phyloP scores from a whole-genome alignment of 805 yeast species.

The Lipomyces japonicus region DNA sequence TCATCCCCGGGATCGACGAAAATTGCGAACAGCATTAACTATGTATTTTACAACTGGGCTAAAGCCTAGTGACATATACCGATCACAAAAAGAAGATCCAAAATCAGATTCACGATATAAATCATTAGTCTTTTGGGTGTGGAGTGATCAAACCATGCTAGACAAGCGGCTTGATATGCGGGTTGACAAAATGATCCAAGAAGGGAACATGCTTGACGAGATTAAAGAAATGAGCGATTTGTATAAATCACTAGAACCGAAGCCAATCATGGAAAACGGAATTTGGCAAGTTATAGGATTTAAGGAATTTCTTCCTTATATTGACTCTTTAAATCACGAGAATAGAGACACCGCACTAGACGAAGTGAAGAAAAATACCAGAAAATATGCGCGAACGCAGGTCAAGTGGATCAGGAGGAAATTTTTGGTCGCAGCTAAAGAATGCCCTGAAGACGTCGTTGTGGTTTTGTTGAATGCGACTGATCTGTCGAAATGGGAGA shows the following conservation, averaged over 20 bases:
- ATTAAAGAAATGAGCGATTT: slow-evolving; percentile 55
- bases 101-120: slow-evolving; percentile 26
- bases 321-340: slow-evolving; percentile 33
- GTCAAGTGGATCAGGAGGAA: slow-evolving; percentile 84
- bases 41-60: slow-evolving; percentile 64
- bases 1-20: slow-evolving; percentile 84
- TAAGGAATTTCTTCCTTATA: slow-evolving; percentile 80
- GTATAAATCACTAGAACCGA: slow-evolving; percentile 30
- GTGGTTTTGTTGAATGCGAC: slow-evolving; percentile 74
- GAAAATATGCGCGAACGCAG: slow-evolving; percentile 84
- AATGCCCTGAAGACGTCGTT: slow-evolving; percentile 45
- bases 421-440: slow-evolving; percentile 48
- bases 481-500: slow-evolving; percentile 59
- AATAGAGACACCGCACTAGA: slow-evolving; percentile 50
- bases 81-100: slow-evolving; percentile 47
- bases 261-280: slow-evolving; percentile 63
- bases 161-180: slow-evolving; percentile 65
- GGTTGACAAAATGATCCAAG: slow-evolving; percentile 75
- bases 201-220: slow-evolving; percentile 64
- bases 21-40: slow-evolving; percentile 77
- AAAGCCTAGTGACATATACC: slow-evolving; percentile 67
- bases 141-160: slow-evolving; percentile 56
- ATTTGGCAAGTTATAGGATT: slow-evolving; percentile 95
- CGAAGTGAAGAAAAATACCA: slow-evolving; percentile 76
- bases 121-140: slow-evolving; percentile 73